phyloP scores from a whole-genome alignment of 1,284 basidiomycete genomes.

The Melampsora abietis-canadensis region DNA sequence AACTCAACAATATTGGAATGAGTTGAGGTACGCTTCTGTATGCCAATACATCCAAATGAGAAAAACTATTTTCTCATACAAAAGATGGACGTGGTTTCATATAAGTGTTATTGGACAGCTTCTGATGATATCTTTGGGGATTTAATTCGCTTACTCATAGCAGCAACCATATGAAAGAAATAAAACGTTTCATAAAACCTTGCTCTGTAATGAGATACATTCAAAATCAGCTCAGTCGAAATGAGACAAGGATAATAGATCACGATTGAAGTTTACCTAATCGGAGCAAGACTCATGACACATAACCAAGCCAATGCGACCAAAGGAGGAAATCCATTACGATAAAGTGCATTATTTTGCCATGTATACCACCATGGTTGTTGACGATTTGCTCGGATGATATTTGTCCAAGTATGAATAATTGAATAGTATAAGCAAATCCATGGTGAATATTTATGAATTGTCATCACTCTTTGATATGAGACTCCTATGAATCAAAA shows the following conservation, averaged over 20 bases:
- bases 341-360: slow-evolving; percentile 14
- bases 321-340: slow-evolving; percentile 33
- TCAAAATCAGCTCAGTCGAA: no score
- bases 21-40: no score
- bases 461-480: slow-evolving; percentile 21
- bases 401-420: slow-evolving; percentile 35
- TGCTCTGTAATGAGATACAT: slow-evolving; percentile 3
- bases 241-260: no score
- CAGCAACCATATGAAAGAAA: slow-evolving; percentile 32
- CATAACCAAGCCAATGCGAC: slow-evolving; percentile 38
- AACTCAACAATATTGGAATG: no score
- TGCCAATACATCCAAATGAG: slow-evolving; percentile 21
- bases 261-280: background rate
- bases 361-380: slow-evolving; percentile 32
- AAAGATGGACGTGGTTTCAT: background rate
- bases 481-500: slow-evolving; percentile 4
- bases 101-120: no score
- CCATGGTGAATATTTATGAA: slow-evolving; percentile 43
- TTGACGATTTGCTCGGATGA: slow-evolving; percentile 14
- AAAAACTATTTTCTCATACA: slow-evolving; percentile 7
- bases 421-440: slow-evolving; percentile 36
- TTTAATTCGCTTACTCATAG: slow-evolving; percentile 13
- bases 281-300: slow-evolving; percentile 38
- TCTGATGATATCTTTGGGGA: no score
- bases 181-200: slow-evolving; percentile 40